These are phyloP conservation scores for Jaltomata sinuosa DNA, from an alignment of 257 asterid genomes.

Conservation along the genomic window DNA sequence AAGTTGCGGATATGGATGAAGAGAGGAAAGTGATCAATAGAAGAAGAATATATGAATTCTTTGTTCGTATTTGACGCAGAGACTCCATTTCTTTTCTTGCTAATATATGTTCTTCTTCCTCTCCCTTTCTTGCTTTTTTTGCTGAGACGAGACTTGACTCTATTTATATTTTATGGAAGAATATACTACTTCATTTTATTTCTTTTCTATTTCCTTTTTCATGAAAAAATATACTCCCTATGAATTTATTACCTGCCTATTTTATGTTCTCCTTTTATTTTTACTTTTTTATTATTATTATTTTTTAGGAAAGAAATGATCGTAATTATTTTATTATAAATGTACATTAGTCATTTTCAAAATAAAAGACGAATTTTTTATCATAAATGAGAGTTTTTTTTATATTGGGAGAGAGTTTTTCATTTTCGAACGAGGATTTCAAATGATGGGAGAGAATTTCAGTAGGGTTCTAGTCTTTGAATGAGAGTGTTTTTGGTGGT, in stretches of 20 bases:
- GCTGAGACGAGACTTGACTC: neutral
- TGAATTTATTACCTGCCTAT: neutral
- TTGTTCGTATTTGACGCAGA: neutral
- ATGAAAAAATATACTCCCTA: too few relatives aligned
- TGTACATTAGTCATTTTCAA: neutral
- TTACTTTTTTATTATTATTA: neutral
- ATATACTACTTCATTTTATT: neutral
- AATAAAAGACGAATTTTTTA: too few relatives aligned
- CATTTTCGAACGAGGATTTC: too few relatives aligned
- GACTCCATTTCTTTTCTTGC: neutral
- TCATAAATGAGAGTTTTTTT: too few relatives aligned
- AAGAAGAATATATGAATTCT: neutral
- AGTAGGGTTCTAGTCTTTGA: too few relatives aligned
- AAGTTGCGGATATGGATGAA: slow-evolving; percentile 2
- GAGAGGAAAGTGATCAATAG: neutral
- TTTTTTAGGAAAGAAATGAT: neutral
- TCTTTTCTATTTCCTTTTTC: neutral
- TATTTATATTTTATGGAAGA: neutral
- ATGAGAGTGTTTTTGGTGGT: too few relatives aligned
- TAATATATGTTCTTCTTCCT: neutral
- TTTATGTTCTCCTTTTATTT: neutral
- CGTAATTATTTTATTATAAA: neutral
- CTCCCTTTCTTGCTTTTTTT: neutral
- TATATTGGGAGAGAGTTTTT: too few relatives aligned
- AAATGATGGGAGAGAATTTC: too few relatives aligned